A percentile compares a stretch with the other conserved stretches of the same genome.
These are phyloP conservation scores for Kwoniella dejecticola DNA, from an alignment of 768 basidiomycete genomes.

Conservation along the genomic window DNA sequence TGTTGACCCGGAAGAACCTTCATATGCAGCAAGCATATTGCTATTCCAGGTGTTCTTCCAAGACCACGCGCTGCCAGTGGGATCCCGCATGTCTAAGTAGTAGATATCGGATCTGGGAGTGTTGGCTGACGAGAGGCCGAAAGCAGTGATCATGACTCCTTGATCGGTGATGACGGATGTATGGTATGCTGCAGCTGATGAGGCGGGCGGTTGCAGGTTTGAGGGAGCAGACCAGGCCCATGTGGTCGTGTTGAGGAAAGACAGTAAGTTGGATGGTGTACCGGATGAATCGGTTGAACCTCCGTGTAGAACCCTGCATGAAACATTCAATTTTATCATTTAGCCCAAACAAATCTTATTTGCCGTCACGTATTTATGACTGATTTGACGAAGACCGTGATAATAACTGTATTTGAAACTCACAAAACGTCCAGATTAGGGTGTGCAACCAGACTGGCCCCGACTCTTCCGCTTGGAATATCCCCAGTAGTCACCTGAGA, in stretches of 20 bases:
- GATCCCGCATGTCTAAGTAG: slow-evolving; percentile 52
- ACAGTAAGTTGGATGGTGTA: slow-evolving; percentile 37
- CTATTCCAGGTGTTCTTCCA: slow-evolving; percentile 51
- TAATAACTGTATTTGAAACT: no score
- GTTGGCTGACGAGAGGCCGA: slow-evolving; percentile 39
- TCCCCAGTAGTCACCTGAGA: slow-evolving; percentile 43
- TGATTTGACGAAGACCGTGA: not conserved
- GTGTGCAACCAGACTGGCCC: slow-evolving; percentile 51
- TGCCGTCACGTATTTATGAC: no score
- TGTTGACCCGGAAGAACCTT: slow-evolving; percentile 4
- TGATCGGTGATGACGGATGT: slow-evolving; percentile 50
- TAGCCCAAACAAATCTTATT: not conserved
- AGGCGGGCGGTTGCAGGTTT: slow-evolving; percentile 50
- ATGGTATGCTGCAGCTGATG: slow-evolving; percentile 49
- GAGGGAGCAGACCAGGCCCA: slow-evolving; percentile 52
- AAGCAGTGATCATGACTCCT: slow-evolving; percentile 55
- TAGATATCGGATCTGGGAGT: slow-evolving; percentile 44
- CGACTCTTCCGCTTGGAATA: slow-evolving; percentile 45
- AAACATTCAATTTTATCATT: not conserved
- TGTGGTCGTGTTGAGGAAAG: slow-evolving; percentile 52
- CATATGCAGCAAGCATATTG: slow-evolving; percentile 43
- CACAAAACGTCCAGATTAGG: slow-evolving; percentile 46
- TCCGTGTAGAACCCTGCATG: slow-evolving; percentile 47
- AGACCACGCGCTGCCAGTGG: slow-evolving; percentile 39
- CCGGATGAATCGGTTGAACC: slow-evolving; percentile 38